Evolutionary conservation across 2,329 filamentous ascomycete genomes (phyloP), one percentile per base, ranked within the genome.

Genomic region (Colletotrichum acutatum): DNA sequence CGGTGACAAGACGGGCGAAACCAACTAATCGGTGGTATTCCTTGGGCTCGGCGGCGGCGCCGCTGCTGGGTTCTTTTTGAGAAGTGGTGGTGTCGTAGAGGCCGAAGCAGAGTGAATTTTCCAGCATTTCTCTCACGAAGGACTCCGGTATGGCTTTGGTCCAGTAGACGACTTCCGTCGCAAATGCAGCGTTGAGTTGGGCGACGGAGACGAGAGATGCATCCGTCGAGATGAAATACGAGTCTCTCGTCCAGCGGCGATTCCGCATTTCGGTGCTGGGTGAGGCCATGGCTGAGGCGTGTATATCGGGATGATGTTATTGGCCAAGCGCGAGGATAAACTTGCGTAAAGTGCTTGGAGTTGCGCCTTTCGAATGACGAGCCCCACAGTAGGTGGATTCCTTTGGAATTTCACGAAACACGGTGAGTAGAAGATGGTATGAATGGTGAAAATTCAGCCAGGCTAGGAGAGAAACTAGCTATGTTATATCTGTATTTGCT

Each of bases 1-100:
- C 93, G 9, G 92, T 95, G 64, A 94, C 83, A n/a, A 93, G 80
- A 42, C 93, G 86, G 1, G 87, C 88, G 68, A 92, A 85, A 0
- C 90, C 91, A 61, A 93, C 84, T 76, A 81, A 22, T n/a, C 19
- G 52, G 11, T 60, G 65, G 16, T 42, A 30, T 1, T 53, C 30
- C 30, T 61, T 16, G 32, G 32, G 4, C 57, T 30, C 32, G n/a
- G 28, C 5, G 12, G 14, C 37, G 6, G 14, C 3, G 16, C 16
- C 4, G 42, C 7, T 5, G 19, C 42, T 22, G 42, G 19, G 8
- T 49, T 49, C 42, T 49, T 49, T 19, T 22, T 22, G 42, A 22
- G 42, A 22, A 22, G 16, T 49, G 42, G 19, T 19, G 12, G 46
- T 62, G 30, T 22, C 14, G 22, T 91, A 93, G 5, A 93, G 77